phyloP scores from a whole-genome alignment of 2,329 filamentous ascomycete species.

The Emergomyces africanus region DNA sequence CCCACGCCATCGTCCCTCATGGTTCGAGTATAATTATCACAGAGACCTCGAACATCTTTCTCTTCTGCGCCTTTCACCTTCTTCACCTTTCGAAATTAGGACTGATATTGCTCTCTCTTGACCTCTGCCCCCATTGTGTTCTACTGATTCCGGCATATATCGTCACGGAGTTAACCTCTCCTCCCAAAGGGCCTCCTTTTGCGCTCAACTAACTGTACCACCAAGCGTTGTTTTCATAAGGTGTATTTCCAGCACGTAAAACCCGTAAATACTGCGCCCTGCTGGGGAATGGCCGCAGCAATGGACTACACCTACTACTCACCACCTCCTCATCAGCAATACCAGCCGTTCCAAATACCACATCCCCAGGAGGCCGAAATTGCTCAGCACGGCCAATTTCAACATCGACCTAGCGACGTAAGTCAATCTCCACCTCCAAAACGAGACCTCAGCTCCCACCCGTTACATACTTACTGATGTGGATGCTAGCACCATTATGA shows the following conservation, averaged over 20 bases:
- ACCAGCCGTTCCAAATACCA: slow-evolving; percentile 37
- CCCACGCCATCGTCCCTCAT: not conserved
- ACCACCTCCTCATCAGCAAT: slow-evolving; percentile 30
- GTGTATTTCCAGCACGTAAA: not conserved
- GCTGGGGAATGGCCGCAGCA: not conserved
- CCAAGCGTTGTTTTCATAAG: not conserved
- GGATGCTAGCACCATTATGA: slow-evolving; percentile 22
- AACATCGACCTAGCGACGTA: slow-evolving; percentile 30
- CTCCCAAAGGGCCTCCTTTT: not conserved
- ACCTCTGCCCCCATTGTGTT: not conserved
- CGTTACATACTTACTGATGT: slow-evolving; percentile 10
- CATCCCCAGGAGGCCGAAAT: slow-evolving; percentile 27
- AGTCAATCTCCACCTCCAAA: slow-evolving; percentile 14
- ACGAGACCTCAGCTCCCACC: not conserved
- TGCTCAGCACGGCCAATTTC: slow-evolving; percentile 33
- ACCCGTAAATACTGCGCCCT: not conserved
- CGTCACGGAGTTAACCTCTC: not conserved
- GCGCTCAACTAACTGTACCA: not conserved
- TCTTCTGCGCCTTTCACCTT: not conserved
- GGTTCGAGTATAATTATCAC: not conserved
- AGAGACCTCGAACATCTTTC: not conserved
- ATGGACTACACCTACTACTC: slow-evolving; percentile 49
- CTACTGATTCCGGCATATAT: not conserved
- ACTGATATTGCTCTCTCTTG: not conserved
- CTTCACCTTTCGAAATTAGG: not conserved